Evolutionary conservation across 805 yeast species (phyloP).

Genomic region (Teunomyces kruisii): DNA sequence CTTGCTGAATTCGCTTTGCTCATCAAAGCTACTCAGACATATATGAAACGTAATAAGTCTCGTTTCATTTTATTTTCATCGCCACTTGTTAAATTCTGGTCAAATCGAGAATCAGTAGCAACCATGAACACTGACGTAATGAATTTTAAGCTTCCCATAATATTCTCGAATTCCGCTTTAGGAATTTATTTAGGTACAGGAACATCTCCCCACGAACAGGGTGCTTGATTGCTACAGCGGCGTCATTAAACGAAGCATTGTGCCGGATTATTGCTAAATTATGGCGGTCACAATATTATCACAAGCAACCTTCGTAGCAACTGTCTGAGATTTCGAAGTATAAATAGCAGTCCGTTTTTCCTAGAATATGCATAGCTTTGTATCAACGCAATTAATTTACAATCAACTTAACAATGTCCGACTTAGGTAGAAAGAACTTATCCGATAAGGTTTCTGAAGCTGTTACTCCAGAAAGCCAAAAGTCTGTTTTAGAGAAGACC

Average conservation of each 20-base stretch:
- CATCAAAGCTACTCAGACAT: no score
- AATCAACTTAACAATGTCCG: constrained; percentile 26
- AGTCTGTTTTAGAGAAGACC: constrained; percentile 34
- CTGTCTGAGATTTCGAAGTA: background rate
- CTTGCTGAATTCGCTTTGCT: no score
- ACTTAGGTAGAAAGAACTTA: constrained; percentile 43
- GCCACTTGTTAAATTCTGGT: background rate
- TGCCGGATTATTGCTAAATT: background rate
- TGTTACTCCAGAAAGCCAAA: constrained; percentile 43
- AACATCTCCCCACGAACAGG: background rate
- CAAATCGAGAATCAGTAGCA: background rate
- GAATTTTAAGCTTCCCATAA: background rate
- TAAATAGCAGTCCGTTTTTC: background rate
- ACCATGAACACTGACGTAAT: background rate
- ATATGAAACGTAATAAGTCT: no score
- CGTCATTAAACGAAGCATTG: background rate
- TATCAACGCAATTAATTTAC: background rate
- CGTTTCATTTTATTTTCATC: background rate
- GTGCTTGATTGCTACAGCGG: background rate
- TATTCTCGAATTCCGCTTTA: background rate
- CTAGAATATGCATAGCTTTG: background rate
- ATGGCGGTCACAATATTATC: background rate
- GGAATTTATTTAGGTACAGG: background rate
- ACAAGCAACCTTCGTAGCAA: background rate
- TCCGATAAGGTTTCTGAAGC: constrained; percentile 38